Percentiles rank a stretch among this genome's conserved stretches.
phyloP scores from a whole-genome alignment of 805 yeast species.

The Candida maesae region DNA sequence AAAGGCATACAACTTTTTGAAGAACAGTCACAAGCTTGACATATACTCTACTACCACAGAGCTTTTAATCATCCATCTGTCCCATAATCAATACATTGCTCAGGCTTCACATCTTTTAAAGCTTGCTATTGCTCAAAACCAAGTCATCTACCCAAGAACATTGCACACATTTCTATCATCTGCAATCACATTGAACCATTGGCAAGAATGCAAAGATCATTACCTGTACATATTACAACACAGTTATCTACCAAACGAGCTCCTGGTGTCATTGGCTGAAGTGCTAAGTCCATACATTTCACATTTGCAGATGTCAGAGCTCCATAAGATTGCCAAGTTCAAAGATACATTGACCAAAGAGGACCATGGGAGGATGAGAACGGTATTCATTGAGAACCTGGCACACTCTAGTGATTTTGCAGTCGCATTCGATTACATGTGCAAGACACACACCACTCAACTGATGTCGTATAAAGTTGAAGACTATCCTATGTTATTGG shows the following conservation, averaged over 20 bases:
- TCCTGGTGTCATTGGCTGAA: background rate
- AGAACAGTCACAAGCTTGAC: background rate
- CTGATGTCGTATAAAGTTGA: background rate
- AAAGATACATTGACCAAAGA: background rate
- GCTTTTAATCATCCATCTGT: background rate
- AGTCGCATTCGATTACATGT: background rate
- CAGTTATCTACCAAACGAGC: background rate
- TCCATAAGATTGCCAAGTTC: background rate
- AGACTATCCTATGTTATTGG: background rate
- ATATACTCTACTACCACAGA: background rate
- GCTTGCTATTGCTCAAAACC: background rate
- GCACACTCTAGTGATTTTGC: background rate
- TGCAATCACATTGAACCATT: background rate
- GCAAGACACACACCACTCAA: background rate
- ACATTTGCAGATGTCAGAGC: background rate
- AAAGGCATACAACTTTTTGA: background rate
- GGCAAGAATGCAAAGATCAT: background rate
- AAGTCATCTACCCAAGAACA: background rate
- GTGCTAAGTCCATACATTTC: background rate
- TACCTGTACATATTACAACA: background rate
- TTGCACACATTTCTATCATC: background rate
- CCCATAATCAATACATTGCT: background rate
- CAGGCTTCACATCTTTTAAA: background rate
- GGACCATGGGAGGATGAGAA: background rate
- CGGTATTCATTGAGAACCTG: background rate